phyloP scores from a whole-genome alignment of 2,329 filamentous ascomycete species.

The Fusarium agapanthi region DNA sequence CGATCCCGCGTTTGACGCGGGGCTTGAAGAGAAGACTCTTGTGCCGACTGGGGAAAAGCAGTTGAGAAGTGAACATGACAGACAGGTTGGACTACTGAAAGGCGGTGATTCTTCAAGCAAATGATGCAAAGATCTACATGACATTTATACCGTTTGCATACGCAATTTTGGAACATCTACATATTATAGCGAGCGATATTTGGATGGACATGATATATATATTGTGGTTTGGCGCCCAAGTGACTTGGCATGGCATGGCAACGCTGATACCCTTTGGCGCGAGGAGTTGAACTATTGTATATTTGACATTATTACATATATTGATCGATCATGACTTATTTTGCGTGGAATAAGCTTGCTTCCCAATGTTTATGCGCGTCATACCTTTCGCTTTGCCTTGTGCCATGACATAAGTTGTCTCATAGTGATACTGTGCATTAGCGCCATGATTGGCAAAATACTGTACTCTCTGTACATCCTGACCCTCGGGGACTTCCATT shows the following conservation, averaged over 20 bases:
- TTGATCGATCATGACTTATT: not conserved
- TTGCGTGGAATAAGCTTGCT: not conserved
- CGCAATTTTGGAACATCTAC: not conserved
- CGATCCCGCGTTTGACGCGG: slow-evolving; percentile 46
- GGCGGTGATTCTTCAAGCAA: slow-evolving; percentile 26
- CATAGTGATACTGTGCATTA: not conserved
- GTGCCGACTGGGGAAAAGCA: slow-evolving; percentile 48
- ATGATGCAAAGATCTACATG: slow-evolving; percentile 12
- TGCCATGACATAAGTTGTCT: not conserved
- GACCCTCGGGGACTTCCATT: too few species aligned
- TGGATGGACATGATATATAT: not conserved
- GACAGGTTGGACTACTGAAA: slow-evolving; percentile 39
- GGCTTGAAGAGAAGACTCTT: slow-evolving; percentile 52
- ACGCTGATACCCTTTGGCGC: slow-evolving; percentile 31
- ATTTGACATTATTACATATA: not conserved
- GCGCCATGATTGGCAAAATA: not conserved
- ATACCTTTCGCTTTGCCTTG: not conserved
- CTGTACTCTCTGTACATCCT: not conserved
- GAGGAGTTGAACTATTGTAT: slow-evolving; percentile 16
- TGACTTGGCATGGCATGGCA: slow-evolving; percentile 4
- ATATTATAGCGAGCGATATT: slow-evolving; percentile 2
- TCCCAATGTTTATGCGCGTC: not conserved
- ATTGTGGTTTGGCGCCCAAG: not conserved
- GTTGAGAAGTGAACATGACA: slow-evolving; percentile 46
- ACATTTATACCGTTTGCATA: not conserved